Percentiles rank a stretch among this genome's conserved stretches.
These are phyloP conservation scores for Erythrobasidium hasegawianum DNA, from an alignment of 1,284 basidiomycete genomes.

Conservation along the genomic window DNA sequence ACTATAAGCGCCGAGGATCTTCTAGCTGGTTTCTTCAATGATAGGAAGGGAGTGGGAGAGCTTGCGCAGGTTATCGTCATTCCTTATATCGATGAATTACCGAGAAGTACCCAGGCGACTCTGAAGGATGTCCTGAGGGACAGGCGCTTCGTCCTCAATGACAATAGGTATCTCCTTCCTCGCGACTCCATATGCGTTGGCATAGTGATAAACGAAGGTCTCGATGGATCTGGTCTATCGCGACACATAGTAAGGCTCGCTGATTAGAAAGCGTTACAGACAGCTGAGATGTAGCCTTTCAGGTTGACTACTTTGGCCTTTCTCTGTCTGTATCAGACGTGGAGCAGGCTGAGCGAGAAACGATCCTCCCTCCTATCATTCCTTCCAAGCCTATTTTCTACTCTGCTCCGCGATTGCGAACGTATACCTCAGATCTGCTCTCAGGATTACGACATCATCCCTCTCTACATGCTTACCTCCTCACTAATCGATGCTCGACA, in stretches of 20 bases:
- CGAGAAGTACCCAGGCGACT: background rate
- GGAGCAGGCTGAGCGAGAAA: background rate
- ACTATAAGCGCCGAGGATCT: background rate
- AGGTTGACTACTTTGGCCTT: constrained; percentile 1
- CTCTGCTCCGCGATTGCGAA: background rate
- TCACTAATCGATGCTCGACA: background rate
- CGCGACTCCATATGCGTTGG: background rate
- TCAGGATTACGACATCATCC: constrained; percentile 2
- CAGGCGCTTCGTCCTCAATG: background rate
- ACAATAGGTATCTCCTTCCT: background rate
- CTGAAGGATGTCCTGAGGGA: background rate
- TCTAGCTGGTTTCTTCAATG: background rate
- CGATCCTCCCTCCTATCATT: background rate
- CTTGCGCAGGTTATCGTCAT: background rate
- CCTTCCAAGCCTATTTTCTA: background rate
- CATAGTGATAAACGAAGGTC: background rate
- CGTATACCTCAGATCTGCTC: background rate
- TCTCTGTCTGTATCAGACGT: background rate
- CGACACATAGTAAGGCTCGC: background rate
- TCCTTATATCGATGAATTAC: background rate
- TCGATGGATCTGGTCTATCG: background rate
- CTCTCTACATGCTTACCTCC: background rate
- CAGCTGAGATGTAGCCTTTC: too few relatives aligned
- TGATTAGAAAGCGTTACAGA: too few relatives aligned
- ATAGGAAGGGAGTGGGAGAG: background rate